Evolutionary conservation across 2,329 filamentous ascomycete species (phyloP), one percentile per base, ranked within the genome.

Genomic region (Colletotrichum falcatum): DNA sequence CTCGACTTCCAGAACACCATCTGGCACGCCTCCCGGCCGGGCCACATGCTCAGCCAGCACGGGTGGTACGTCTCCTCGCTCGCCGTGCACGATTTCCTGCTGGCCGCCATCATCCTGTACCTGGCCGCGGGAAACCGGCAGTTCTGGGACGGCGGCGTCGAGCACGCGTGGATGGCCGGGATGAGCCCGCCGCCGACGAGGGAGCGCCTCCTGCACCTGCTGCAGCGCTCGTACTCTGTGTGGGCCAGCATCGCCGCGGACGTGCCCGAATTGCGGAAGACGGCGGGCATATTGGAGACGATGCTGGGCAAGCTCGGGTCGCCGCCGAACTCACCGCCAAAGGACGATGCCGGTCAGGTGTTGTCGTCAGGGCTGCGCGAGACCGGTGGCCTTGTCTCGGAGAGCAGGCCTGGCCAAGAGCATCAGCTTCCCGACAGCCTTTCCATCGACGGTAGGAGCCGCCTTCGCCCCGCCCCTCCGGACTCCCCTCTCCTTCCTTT

Each of bases 91-190:
- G 89, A 91, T 75, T 91, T 88, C 61, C 79, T 91, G 61, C 82
- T 91, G 2, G 88, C 89, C 0, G 85, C 87, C 65, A 89, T 89
- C 84, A 83, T 91, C 18, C 75, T 91, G 4, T 90, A 87, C 71
- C 79, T 91, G 23, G 78, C 85, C 23, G 75, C 85, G 30, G 83
- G 84, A 72, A 84, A 82, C 74, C 79, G 82, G 26, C 77, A 76
- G 48, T 84, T 83, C 69, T 75, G 76, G 44, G 81, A 84, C 9
- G 75, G 73, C 20, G 80, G 78, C 5, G 77, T 75, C 14, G 75
- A 77, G 18, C 65, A 66, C 39, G 77, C 79, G 70, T 83, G 81
- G 82, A 77, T 80, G 70, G 76, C 75, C 49, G 76, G 77, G 51
- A 76, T 77, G 28, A 74, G 75, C 8, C 74, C 77, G 23, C 71